Percentiles rank a stretch among this genome's conserved stretches.
phyloP scores from a whole-genome alignment of 345 rosid genomes.

The Lepidium aucheri region DNA sequence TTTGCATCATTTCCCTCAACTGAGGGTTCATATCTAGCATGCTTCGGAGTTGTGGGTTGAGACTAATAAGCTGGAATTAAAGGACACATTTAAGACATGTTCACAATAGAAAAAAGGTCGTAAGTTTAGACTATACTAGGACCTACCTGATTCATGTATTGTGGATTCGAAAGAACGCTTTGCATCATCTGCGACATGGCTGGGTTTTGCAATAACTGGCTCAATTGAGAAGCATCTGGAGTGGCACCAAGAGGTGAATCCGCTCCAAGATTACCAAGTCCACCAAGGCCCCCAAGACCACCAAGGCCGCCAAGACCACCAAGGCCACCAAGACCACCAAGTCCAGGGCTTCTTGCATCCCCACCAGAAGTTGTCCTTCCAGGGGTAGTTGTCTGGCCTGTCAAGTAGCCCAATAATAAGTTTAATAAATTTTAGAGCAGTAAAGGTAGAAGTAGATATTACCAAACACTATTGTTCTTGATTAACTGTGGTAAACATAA shows the following conservation, averaged over 20 bases:
- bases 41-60: conserved; percentile 52
- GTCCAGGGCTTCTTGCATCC: conserved; percentile 45
- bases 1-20: conserved; percentile 84
- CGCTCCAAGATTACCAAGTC: conserved; percentile 54
- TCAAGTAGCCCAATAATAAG: background rate
- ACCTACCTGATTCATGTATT: conserved; percentile 72
- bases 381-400: conserved; percentile 41
- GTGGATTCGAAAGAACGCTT: conserved; percentile 62
- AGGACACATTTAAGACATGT: background rate
- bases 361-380: conserved; percentile 46
- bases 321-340: conserved; percentile 52
- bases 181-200: conserved; percentile 84
- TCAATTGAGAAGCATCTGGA: conserved; percentile 52
- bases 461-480: background rate
- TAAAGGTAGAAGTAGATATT: background rate
- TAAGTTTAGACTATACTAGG: background rate
- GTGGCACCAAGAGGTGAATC: conserved; percentile 35
- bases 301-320: conserved; percentile 51
- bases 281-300: conserved; percentile 52
- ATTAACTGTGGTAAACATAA: background rate
- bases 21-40: conserved; percentile 64
- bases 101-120: background rate
- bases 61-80: conserved; percentile 41
- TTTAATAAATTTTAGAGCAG: background rate
- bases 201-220: conserved; percentile 73